These are phyloP conservation scores for Symbiodinium pilosum DNA, from an alignment of 73 alveolate genomes.

Conservation along the genomic window DNA sequence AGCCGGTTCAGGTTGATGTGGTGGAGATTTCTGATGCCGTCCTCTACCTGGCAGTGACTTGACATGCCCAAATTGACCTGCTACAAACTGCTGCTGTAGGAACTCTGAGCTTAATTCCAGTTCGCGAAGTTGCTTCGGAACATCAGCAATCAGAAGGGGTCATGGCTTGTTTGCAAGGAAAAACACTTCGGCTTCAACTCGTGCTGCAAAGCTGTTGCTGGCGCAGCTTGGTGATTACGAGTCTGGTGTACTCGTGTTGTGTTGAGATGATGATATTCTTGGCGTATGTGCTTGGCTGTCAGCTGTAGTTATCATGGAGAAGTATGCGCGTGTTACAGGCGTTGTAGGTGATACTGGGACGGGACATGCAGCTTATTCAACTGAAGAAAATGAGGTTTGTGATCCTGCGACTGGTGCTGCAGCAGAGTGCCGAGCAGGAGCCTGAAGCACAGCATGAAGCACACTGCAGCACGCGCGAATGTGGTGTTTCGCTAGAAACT, in stretches of 20 bases:
- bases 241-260: neutral
- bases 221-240: neutral
- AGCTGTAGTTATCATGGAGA: no score
- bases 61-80: neutral
- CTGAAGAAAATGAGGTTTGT: neutral
- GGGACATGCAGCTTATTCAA: no score
- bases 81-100: neutral
- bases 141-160: neutral
- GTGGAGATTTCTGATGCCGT: constrained; percentile 46
- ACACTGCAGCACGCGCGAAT: no score
- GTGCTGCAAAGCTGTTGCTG: neutral
- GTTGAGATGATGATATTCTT: no score
- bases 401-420: neutral
- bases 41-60: constrained; percentile 30
- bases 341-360: no score
- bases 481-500: no score
- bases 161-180: neutral
- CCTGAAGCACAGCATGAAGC: no score
- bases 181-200: constrained; percentile 29
- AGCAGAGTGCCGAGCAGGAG: neutral
- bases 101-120: neutral
- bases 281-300: no score
- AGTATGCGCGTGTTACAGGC: no score
- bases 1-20: constrained; percentile 43
- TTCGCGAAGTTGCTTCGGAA: no score